Conservation (phyloP, 352 stramenopile genomes). For the Phytophthora crassamura region DNA sequence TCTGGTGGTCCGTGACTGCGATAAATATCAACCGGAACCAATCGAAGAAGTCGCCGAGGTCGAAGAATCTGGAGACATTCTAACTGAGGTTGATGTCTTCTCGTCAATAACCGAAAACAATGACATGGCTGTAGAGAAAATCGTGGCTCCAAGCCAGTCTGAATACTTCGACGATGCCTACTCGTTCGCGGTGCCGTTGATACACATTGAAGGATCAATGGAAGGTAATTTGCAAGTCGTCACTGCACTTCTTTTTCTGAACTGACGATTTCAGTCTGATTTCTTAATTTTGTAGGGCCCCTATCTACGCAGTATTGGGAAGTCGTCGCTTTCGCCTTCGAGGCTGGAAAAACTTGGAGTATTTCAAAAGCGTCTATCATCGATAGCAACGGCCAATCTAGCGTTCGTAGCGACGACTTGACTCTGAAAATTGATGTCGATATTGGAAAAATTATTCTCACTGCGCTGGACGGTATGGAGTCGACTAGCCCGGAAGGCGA, state of each 20-base stretch:
- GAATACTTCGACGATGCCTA: too few species aligned
- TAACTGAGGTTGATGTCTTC: too few species aligned
- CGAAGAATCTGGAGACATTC: too few species aligned
- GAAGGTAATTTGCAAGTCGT: slow-evolving; percentile 23
- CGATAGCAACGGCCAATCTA: slow-evolving; percentile 3
- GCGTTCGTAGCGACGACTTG: background rate
- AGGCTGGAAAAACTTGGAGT: slow-evolving; percentile 5
- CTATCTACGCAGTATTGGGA: slow-evolving; percentile 33
- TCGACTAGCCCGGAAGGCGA: background rate
- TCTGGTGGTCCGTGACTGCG: too few species aligned
- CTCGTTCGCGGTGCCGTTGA: background rate
- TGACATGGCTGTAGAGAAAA: too few species aligned
- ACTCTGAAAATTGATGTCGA: slow-evolving; percentile 17
- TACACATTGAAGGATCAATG: slow-evolving; percentile 25
- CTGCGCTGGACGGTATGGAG: background rate
- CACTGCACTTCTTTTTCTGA: background rate
- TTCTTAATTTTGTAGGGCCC: slow-evolving; percentile 16
- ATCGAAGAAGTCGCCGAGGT: too few species aligned
- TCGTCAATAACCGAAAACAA: too few species aligned
- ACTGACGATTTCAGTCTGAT: too few species aligned
- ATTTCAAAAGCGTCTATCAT: slow-evolving; percentile 22
- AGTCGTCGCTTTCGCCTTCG: slow-evolving; percentile 8
- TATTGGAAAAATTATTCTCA: slow-evolving; percentile 15
- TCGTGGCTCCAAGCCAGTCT: too few species aligned
- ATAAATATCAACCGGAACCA: too few species aligned